These are phyloP conservation scores for Crithidia sp. DNA, from an alignment of 208 protist species.

Conservation along the genomic window DNA sequence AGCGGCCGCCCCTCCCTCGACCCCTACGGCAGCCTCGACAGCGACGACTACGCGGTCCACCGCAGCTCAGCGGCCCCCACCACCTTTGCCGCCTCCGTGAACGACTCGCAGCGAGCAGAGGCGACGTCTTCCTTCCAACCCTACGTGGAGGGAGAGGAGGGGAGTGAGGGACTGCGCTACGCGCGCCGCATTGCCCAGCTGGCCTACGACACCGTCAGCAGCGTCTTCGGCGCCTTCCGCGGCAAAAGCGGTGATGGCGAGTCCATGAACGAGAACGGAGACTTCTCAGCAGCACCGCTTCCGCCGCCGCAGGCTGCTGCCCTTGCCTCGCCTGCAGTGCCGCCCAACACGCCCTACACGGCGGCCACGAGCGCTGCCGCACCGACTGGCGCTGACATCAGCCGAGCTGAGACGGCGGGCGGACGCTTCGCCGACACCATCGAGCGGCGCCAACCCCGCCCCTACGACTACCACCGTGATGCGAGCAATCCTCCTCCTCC, in stretches of 20 bases:
- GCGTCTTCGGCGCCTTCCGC: constrained; percentile 17
- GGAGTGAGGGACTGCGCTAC: constrained; percentile 12
- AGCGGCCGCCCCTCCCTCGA: not conserved
- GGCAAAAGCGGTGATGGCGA: not conserved
- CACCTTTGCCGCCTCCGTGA: constrained; percentile 1
- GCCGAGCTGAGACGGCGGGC: no score
- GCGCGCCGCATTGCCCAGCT: constrained; percentile 17
- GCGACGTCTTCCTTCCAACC: not conserved
- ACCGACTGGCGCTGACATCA: no score
- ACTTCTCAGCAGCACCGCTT: not conserved
- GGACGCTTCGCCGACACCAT: constrained; percentile 3
- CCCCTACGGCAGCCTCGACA: not conserved
- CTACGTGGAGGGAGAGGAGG: not conserved
- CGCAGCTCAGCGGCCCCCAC: no score
- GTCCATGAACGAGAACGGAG: not conserved
- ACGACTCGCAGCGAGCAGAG: constrained; percentile 4
- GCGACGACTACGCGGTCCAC: not conserved
- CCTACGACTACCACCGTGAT: not conserved
- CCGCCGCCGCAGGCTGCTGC: not conserved
- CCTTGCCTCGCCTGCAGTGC: constrained; percentile 5
- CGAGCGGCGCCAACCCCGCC: constrained; percentile 19
- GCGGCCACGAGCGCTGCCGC: not conserved
- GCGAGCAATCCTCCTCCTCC: not conserved
- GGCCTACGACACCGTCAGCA: constrained; percentile 26
- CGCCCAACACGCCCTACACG: constrained; percentile 22